Percentiles rank a stretch among this genome's conserved stretches.
phyloP scores from a whole-genome alignment of 1,284 basidiomycete species.

The Fomes fomentarius region DNA sequence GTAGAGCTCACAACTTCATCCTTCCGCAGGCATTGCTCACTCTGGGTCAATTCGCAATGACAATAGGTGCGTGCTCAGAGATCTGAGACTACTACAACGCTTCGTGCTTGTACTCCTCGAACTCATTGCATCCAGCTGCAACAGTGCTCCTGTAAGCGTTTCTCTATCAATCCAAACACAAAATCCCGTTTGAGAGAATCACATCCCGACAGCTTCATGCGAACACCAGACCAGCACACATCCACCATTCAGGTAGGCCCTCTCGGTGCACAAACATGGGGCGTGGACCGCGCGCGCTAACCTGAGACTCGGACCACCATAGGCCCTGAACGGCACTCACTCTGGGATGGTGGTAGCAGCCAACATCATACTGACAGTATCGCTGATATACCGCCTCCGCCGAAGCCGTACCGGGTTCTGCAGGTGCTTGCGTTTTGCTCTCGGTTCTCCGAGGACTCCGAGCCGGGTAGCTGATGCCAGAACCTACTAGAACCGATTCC shows the following conservation, averaged over 20 bases:
- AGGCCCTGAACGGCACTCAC: constrained; percentile 8
- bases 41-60: constrained; percentile 8
- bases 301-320: not conserved
- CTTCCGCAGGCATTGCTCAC: constrained; percentile 1
- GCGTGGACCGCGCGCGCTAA: no score
- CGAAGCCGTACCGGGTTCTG: constrained; percentile 1
- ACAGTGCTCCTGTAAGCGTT: constrained; percentile 4
- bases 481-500: constrained; percentile 3
- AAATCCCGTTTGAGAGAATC: not conserved
- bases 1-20: not conserved
- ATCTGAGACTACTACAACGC: no score
- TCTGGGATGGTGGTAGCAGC: constrained; percentile 4
- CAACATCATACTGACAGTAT: constrained; percentile 1
- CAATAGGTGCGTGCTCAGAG: no score
- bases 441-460: not conserved
- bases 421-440: not conserved
- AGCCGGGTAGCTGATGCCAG: not conserved
- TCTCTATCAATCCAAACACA: not conserved
- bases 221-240: not conserved
- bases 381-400: constrained; percentile 1
- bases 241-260: not conserved
- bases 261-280: no score
- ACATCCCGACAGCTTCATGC: constrained; percentile 1
- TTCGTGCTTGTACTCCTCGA: no score
- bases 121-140: not conserved